Percentiles rank a stretch among this genome's conserved stretches.
Conservation (phyloP, 768 basidiomycete genomes). For the Coprinopsis marcescibilis region DNA sequence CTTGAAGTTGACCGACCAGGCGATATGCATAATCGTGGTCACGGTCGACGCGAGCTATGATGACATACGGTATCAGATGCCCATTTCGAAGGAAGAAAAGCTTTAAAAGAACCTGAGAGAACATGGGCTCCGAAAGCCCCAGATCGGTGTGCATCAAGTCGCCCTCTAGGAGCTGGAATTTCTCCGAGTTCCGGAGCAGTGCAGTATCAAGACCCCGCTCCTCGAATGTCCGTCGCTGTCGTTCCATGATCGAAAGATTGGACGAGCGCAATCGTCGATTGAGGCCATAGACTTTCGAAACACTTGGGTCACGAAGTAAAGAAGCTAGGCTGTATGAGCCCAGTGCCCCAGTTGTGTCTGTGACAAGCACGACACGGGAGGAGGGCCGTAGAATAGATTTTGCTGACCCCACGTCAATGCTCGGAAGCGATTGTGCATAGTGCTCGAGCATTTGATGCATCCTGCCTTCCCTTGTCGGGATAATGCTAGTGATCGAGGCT, state of each 20-base stretch:
- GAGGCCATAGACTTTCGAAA: constrained; percentile 28
- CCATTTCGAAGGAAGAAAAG: no score
- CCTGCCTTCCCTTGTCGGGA: constrained; percentile 3
- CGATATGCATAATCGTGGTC: constrained; percentile 38
- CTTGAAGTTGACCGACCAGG: constrained; percentile 47
- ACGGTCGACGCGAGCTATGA: constrained; percentile 19
- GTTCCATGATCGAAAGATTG: constrained; percentile 1
- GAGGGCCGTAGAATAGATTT: no score
- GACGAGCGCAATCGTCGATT: constrained; percentile 22
- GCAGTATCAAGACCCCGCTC: constrained; percentile 22
- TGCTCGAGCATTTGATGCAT: constrained; percentile 22
- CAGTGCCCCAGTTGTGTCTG: constrained; percentile 31
- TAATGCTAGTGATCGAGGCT: background rate
- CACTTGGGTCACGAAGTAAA: constrained; percentile 19
- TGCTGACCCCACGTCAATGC: no score
- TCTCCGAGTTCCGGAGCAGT: constrained; percentile 22
- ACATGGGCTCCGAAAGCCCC: constrained; percentile 21
- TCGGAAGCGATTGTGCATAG: constrained; percentile 15
- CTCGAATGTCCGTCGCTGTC: constrained; percentile 20
- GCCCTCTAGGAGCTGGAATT: constrained; percentile 32
- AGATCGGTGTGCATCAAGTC: constrained; percentile 24
- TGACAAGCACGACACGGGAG: constrained; percentile 29
- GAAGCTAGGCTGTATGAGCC: constrained; percentile 27
- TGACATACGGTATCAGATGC: no score
- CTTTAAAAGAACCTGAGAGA: constrained; percentile 31